Base-by-base conservation (phyloP, 73 alveolate species). In the Blepharisma stoltei region DNA sequence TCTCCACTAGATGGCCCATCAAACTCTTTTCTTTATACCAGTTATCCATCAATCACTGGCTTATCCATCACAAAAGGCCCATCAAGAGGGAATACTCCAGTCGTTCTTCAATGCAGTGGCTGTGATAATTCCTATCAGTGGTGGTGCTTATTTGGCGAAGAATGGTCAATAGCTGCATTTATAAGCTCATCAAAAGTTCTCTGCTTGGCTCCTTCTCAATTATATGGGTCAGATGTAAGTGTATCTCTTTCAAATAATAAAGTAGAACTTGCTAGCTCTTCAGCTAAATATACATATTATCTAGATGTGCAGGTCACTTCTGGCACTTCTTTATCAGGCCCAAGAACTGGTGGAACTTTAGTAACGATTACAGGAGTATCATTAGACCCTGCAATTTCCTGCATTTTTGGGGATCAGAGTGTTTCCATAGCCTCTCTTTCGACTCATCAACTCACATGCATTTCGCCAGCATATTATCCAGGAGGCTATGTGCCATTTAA, bases 361-460 rank as follows among this genome's bases (percentile, higher is more conserved):
- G 79, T 69, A 7, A 69, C 79, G 11, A n/a, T 69, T 11, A 38
- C 79, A 38, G 79, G 79, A 20, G 23, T 14, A 60, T 14, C 14
- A 14, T 38, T 60, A 20, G 73, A n/a, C 2, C n/a, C 11, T 60
- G 38, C 73, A 20, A 9, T 60, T 20, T 60, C 14, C 23, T 60
- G 73, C 5, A 60, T 14, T 14, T 14, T 60, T 18, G 73, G 73
- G n/a, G 46, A 14, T 5, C 38, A n/a, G 23, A 25, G 14, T 8
- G 14, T 60, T 25, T 18, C 73, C 46, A 38, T n/a, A 60, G 0
- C 45, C 18, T 14, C 73, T 32, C 41, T 32, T 2, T 60, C 73
- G 5, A 60, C n/a, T 25, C 18, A 14, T 14, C n/a, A 38, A 25
- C 14, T 60, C 4, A 14, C 14, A 60, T 60, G 73, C 5, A 3